Evolutionary conservation across 441 rosid species (phyloP), one percentile per base, ranked within the genome.

Genomic region (Pelargonium cotyledonis): DNA sequence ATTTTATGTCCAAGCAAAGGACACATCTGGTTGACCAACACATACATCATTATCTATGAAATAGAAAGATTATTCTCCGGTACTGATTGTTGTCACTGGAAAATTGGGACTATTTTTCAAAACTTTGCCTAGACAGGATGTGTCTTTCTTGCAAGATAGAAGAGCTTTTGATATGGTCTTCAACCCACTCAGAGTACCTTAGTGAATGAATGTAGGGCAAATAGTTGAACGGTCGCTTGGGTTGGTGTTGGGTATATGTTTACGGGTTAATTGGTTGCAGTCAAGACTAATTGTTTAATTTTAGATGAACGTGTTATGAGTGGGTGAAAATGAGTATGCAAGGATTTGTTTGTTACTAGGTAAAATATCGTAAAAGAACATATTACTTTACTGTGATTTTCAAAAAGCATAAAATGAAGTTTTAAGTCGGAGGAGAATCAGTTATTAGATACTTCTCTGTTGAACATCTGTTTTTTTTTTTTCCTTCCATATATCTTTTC

Each of bases 141-240:
- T 26, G 61, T 18, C 60, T 70, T 62, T 44, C 47, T 62, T 63
- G 47, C 62, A 70, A 63, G 68, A 47, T 18, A 44, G 26, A 16
- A 26, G 40, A 6, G 35, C 65, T 68, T 16, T 31, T 62, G 68
- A 67, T 67, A 67, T 68, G 57, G 72, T 73, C 43, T 68, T 67
- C 63, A 68, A 73, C 35, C 60, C 46, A 71, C 57, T 65, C 46
- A 57, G 65, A 41, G 68, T 65, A 65, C 69, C 66, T 58, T 57
- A 38, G 41, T 7, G 41, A 38, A 38, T 38, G 41, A 38, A 38
- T 38, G 8, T 38, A 0, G 41, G 8, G 41, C 8, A 38, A 38
- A 38, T 38, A 38, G 41, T 38, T 38, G 41, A 38, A 38, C 6
- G 41, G 8, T 38, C 41, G 41, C 41, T 38, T 38, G 41, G 41